phyloP scores from a whole-genome alignment of 306 rosid genomes.

The Morella rubra region DNA sequence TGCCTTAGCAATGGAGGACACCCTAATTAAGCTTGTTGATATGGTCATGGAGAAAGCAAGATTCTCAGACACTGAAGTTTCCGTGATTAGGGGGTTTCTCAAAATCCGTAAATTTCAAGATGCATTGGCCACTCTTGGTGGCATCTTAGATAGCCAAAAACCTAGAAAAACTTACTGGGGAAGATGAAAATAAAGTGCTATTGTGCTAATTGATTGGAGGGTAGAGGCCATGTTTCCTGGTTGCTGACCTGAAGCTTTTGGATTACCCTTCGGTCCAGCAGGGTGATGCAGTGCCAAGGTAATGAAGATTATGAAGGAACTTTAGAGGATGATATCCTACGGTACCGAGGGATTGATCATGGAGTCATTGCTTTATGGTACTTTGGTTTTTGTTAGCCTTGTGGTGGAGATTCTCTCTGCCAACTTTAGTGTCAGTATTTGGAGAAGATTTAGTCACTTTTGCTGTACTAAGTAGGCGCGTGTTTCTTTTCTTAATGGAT shows the following conservation, averaged over 20 bases:
- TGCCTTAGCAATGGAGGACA: constrained; percentile 78
- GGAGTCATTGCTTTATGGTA: constrained; percentile 18
- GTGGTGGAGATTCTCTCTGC: constrained; percentile 15
- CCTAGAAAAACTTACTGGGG: constrained; percentile 44
- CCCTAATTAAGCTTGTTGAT: constrained; percentile 64
- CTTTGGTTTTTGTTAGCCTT: constrained; percentile 18
- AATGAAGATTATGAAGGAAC: constrained; percentile 13
- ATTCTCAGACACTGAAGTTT: constrained; percentile 53
- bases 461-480: neutral
- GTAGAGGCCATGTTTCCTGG: neutral
- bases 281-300: constrained; percentile 1
- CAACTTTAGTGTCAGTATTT: constrained; percentile 19
- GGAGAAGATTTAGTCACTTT: neutral
- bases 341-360: neutral
- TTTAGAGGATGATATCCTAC: constrained; percentile 13
- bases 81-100: constrained; percentile 72
- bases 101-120: constrained; percentile 73
- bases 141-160: constrained; percentile 55
- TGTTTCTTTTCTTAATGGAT: neutral
- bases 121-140: constrained; percentile 74
- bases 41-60: constrained; percentile 69
- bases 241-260: neutral
- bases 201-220: neutral
- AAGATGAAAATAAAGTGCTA: constrained; percentile 20
- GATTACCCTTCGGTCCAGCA: constrained; percentile 1